Conservation (phyloP, 345 rosid species). For the Bruguiera gymnorhiza region DNA sequence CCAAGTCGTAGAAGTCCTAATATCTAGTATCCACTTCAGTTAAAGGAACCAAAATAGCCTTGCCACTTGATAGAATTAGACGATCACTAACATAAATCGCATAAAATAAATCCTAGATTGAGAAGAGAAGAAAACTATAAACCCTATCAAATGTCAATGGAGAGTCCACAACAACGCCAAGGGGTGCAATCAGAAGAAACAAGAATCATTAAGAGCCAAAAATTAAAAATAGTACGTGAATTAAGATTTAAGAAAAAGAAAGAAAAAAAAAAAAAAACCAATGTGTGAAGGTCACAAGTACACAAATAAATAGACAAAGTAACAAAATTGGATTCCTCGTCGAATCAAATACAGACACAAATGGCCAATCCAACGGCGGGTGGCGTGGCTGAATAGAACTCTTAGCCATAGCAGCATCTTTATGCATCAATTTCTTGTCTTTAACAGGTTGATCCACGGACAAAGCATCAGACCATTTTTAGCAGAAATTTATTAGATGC, state of each 20-base stretch:
- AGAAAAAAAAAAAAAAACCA: constrained; percentile 9
- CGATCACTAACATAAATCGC: no score
- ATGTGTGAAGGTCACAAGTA: constrained; percentile 16
- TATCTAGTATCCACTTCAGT: no score
- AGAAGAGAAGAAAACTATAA: neutral
- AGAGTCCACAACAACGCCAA: neutral
- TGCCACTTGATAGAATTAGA: no score
- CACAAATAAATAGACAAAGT: constrained; percentile 20
- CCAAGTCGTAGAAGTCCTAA: no score
- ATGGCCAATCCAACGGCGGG: constrained; percentile 26
- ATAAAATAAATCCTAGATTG: neutral
- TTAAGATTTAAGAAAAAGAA: neutral
- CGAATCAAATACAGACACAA: constrained; percentile 32
- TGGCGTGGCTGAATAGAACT: constrained; percentile 17
- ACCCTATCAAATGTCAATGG: no score
- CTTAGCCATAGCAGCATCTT: constrained; percentile 11
- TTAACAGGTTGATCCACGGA: constrained; percentile 19
- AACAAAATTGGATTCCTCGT: constrained; percentile 47
- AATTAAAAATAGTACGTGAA: constrained; percentile 9
- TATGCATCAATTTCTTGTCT: constrained; percentile 10
- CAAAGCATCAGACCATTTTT: constrained; percentile 18
- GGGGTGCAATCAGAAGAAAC: neutral
- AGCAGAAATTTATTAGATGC: constrained; percentile 13
- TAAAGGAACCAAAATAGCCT: no score
- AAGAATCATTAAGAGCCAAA: neutral